Evolutionary conservation across 176 grass and related monocot genomes (phyloP), one percentile per base, ranked within the genome.

Genomic region (Paspalum notatum): DNA sequence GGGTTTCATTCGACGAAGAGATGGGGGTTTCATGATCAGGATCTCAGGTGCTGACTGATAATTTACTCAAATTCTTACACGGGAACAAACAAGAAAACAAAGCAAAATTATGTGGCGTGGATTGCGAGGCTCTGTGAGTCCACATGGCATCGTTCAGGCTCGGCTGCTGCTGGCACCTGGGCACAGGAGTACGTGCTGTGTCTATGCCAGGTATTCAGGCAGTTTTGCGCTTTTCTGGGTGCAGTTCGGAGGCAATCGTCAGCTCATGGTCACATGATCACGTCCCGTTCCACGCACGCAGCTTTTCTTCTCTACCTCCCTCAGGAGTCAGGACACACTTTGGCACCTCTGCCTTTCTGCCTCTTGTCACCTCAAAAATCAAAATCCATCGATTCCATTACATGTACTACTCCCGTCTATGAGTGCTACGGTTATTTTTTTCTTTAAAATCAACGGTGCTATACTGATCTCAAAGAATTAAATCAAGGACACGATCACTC

Each of bases 341-440:
- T 41, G 39, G 11, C 52, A 22, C 39, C 72, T 83, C 59, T 59
- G 47, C 56, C 80, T 56, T 52, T 53, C 53, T 70, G 53, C 63
- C 21, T 71, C 80, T 37, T 83, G 66, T 83, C 73, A 78, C 73
- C 73, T 72, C 57, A 71, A 39, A 67, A 79, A 20, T 59, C 47
- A 63, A 15, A 14, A 16, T 73, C 32, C 2, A 32, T 32, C 3
- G 32, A 32, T 32, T 32, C 32, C 32, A 32, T 32, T 32, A 32
- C 32, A 32, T 32, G 32, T 32, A 32, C 32, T 32, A 32, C 32
- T 32, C n/a, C n/a, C n/a, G 3, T 1, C 32, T 32, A 32, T 3
- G 32, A 32, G 32, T 32, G 32, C 1, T 32, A 32, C 32, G n/a
- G n/a, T n/a, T 32, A 32, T 32, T 32, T 32, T 32, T 32, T 32